These are phyloP conservation scores for Lycium ferocissimum DNA, from an alignment of 257 asterid genomes.

Conservation along the genomic window DNA sequence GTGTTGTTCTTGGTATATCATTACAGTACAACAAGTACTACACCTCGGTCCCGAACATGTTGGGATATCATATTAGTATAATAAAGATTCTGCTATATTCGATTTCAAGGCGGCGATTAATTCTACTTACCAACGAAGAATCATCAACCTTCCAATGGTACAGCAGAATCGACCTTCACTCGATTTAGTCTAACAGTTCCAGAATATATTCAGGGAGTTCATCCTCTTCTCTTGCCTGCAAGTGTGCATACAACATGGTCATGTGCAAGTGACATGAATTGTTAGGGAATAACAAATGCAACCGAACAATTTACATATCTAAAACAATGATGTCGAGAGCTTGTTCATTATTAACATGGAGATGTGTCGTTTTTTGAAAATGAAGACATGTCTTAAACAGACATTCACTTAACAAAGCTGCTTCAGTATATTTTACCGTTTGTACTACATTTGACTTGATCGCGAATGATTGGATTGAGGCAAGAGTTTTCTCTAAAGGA, in stretches of 20 bases:
- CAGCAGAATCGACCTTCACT: constrained; percentile 75
- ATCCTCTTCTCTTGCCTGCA: constrained; percentile 82
- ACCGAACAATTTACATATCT: not conserved
- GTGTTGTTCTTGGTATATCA: not conserved
- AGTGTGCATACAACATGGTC: constrained; percentile 2
- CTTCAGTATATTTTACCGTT: not conserved
- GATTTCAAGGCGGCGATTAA: not conserved
- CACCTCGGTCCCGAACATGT: not conserved
- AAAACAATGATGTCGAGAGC: not conserved
- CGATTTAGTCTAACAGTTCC: constrained; percentile 94
- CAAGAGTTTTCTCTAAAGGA: not conserved
- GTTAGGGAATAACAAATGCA: not conserved
- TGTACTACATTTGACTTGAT: not conserved
- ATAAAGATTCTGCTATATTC: not conserved
- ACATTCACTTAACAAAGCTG: not conserved
- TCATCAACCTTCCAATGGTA: constrained; percentile 60
- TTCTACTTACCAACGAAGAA: not conserved
- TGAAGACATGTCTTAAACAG: not conserved
- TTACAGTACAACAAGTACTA: not conserved
- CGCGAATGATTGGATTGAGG: not conserved
- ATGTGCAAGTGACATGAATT: not conserved
- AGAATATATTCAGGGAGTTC: constrained; percentile 94
- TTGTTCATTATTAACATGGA: not conserved
- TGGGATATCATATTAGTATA: not conserved
- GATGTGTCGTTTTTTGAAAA: not conserved